A percentile compares a stretch with the other conserved stretches of the same genome.
These are phyloP conservation scores for Aspergillus asperescens DNA, from an alignment of 495 filamentous ascomycete species.

Conservation along the genomic window DNA sequence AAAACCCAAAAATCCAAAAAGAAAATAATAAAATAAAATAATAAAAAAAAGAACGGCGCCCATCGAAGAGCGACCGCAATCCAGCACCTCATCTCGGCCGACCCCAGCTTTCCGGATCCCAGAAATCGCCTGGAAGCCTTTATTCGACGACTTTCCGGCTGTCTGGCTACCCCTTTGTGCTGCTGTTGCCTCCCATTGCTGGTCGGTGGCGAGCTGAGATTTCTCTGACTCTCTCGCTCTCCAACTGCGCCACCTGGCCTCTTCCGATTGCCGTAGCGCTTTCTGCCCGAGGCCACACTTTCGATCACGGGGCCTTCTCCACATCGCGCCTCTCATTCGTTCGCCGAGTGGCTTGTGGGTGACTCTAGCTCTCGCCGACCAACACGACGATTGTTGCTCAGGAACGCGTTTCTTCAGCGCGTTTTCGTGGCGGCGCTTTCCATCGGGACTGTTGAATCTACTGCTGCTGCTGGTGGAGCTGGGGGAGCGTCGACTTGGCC, in stretches of 20 bases:
- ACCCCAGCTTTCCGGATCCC: constrained; percentile 12
- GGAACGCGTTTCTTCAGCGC: constrained; percentile 13
- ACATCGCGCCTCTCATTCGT: constrained; percentile 2
- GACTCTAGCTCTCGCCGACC: constrained; percentile 2
- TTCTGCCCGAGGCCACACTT: constrained; percentile 10
- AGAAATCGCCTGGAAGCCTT: not conserved
- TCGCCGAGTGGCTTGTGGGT: not conserved
- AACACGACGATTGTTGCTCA: not conserved
- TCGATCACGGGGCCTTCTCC: constrained; percentile 4
- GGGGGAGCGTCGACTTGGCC: not conserved
- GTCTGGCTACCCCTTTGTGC: constrained; percentile 1
- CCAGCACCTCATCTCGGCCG: constrained; percentile 16
- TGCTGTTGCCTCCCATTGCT: constrained; percentile 13
- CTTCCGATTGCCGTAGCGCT: constrained; percentile 9
- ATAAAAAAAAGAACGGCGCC: constrained; percentile 20
- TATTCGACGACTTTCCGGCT: not conserved
- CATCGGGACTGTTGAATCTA: constrained; percentile 1
- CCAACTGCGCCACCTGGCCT: constrained; percentile 11
- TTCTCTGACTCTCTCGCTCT: not conserved
- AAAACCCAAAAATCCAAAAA: constrained; percentile 20
- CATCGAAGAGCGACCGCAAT: constrained; percentile 17
- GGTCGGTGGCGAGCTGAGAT: constrained; percentile 15
- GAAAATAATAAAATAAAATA: constrained; percentile 18
- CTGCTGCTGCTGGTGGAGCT: constrained; percentile 10
- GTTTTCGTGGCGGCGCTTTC: constrained; percentile 7